Evolutionary conservation across 2,329 filamentous ascomycete genomes (phyloP).

Genomic region (Amesomyces nigricolor): DNA sequence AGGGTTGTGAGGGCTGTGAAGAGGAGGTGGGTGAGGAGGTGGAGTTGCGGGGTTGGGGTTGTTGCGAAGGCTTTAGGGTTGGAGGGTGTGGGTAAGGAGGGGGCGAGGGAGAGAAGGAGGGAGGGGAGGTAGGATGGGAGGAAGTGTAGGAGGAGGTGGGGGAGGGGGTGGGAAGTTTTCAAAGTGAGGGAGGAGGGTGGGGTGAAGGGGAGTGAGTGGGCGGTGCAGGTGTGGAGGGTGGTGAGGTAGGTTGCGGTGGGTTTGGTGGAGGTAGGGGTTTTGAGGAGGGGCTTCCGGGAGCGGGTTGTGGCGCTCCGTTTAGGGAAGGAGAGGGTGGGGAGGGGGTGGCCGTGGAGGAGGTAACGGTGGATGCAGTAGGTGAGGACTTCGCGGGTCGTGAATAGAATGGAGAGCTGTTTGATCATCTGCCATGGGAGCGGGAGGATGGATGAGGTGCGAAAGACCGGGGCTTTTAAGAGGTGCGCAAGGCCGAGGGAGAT

Average conservation of each 20-base stretch:
- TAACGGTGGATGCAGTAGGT: conserved; percentile 71
- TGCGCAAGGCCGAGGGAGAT: conserved; percentile 35
- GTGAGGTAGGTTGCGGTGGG: conserved; percentile 28
- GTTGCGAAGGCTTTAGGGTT: conserved; percentile 24
- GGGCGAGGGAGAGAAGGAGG: conserved; percentile 44
- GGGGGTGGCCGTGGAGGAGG: conserved; percentile 53
- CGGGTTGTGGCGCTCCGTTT: neutral
- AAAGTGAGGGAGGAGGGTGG: conserved; percentile 58
- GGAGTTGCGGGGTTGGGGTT: conserved; percentile 36
- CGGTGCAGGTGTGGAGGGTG: conserved; percentile 39
- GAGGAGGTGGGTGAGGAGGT: conserved; percentile 66
- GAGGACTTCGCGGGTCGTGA: conserved; percentile 49
- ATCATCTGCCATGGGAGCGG: conserved; percentile 50
- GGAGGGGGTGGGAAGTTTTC: conserved; percentile 62
- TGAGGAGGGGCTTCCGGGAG: neutral
- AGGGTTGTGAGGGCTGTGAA: conserved; percentile 57
- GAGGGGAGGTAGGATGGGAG: conserved; percentile 62
- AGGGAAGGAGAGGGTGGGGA: neutral
- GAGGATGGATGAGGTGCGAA: conserved; percentile 44
- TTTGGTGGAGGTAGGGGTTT: neutral
- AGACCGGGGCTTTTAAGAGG: conserved; percentile 36
- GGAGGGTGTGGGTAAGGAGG: too few relatives aligned
- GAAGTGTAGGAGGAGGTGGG: conserved; percentile 58
- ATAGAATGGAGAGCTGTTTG: conserved; percentile 43
- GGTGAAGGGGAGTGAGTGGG: conserved; percentile 47